Evolutionary conservation across 2,329 filamentous ascomycete genomes (phyloP), one percentile per base, ranked within the genome.

Genomic region (Clonostachys sp.): DNA sequence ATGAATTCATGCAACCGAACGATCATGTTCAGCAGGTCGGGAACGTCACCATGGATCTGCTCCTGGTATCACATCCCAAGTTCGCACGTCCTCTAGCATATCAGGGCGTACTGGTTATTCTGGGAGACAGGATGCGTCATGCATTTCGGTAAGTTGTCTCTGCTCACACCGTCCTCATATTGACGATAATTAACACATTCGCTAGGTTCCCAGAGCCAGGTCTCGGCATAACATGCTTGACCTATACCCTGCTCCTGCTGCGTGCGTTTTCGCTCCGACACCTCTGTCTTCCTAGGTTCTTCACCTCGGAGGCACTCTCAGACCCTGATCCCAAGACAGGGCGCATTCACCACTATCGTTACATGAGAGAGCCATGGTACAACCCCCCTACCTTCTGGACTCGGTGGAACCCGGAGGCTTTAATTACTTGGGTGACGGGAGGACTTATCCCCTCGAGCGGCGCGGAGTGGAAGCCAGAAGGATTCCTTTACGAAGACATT

Each of bases 341-440:
- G 1, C 75, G 77, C 4, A 73, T 81, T 51, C 70, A 74, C 46
- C 61, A 56, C 61, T 55, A 67, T 1, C 54, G 69, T 36, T 87
- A 81, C 64, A 73, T 83, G 24, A 77, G 80, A 12, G 77, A 81
- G 42, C 86, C 86, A 3, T 87, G 79, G 64, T 89, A 88, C 62
- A 71, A 79, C 20, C 72, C 77, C 50, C 73, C 73, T 30, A 85
- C 77, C 0, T 61, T 78, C 39, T 80, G 74, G 79, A 80, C 75
- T 56, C 78, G 80, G 49, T 89, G 78, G 81, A 80, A 79, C 3
- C 83, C 75, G 0, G 61, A 62, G 50, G 82, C 74, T 0, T 74
- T 74, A 71, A 48, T 79, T 5, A 60, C 67, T 17, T 61, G 73
- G 57, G 44, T 67, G 8, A 53, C 61, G 42, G 77, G 75, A 9